These are phyloP conservation scores for Diaporthe vaccinii DNA, from an alignment of 2,329 filamentous ascomycete genomes.

Conservation along the genomic window DNA sequence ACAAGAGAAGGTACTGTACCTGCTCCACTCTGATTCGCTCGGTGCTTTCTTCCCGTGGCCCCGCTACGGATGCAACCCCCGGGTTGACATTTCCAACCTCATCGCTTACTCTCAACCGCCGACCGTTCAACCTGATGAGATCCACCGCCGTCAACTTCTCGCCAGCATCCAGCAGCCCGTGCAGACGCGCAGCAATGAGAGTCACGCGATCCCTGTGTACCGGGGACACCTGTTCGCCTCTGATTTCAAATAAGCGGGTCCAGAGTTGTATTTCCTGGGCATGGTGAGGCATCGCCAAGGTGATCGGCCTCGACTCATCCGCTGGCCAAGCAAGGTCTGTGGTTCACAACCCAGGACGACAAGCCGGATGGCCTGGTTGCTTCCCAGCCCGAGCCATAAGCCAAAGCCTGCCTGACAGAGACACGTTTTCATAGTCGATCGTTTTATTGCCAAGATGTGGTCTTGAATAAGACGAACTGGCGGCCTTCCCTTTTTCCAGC, in stretches of 20 bases:
- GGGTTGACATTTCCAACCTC: neutral
- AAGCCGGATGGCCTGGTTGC: constrained; percentile 26
- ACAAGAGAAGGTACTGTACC: neutral
- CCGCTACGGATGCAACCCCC: constrained; percentile 20
- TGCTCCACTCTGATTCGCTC: neutral
- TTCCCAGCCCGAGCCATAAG: neutral
- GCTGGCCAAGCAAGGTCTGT: constrained; percentile 28
- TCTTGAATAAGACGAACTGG: constrained; percentile 13
- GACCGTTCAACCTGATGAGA: neutral
- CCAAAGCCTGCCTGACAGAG: neutral
- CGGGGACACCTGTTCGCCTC: neutral
- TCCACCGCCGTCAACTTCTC: neutral
- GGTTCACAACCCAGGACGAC: constrained; percentile 17
- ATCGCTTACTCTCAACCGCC: neutral
- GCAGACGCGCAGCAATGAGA: neutral
- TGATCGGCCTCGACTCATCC: constrained; percentile 32
- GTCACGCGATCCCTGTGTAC: neutral
- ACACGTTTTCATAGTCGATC: neutral
- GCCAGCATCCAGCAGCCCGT: neutral
- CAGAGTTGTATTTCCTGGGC: neutral
- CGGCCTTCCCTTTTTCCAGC: neutral
- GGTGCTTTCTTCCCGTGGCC: neutral
- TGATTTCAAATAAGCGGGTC: constrained; percentile 27
- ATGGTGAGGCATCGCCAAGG: constrained; percentile 31
- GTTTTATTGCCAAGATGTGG: constrained; percentile 15